Evolutionary conservation across 2,329 filamentous ascomycete genomes (phyloP).

Genomic region (Alternaria rosae): DNA sequence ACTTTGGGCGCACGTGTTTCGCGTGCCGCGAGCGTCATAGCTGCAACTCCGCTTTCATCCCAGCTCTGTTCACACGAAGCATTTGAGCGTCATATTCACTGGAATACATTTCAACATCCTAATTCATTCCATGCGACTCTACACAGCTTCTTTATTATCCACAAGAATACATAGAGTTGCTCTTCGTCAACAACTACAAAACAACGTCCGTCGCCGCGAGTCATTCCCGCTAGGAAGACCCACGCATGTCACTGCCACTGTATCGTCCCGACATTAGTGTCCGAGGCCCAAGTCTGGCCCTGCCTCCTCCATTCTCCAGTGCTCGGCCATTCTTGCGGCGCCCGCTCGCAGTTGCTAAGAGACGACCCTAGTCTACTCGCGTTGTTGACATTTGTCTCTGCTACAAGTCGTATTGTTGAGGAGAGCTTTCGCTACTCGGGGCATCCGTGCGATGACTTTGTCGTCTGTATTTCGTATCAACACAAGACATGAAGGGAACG

Average conservation of each 20-base stretch:
- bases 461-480: neutral
- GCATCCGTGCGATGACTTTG: neutral
- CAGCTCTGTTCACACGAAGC: neutral
- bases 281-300: constrained; percentile 6
- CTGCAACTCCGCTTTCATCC: constrained; percentile 5
- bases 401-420: neutral
- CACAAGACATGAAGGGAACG: no score
- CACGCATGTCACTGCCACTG: constrained; percentile 3
- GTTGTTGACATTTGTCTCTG: neutral
- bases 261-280: constrained; percentile 11
- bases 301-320: neutral
- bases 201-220: constrained; percentile 3
- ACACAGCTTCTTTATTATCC: fast-evolving
- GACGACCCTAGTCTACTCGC: neutral
- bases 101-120: fast-evolving
- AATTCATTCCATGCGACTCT: neutral
- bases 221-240: constrained; percentile 11
- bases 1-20: constrained; percentile 15
- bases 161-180: fast-evolving
- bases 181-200: neutral
- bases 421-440: neutral
- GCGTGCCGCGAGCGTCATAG: constrained; percentile 15
- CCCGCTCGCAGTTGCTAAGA: neutral
- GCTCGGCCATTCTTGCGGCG: neutral
- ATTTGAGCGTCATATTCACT: neutral